Conservation (phyloP, 768 basidiomycete genomes). For the Neoboletus brunneissimus region DNA sequence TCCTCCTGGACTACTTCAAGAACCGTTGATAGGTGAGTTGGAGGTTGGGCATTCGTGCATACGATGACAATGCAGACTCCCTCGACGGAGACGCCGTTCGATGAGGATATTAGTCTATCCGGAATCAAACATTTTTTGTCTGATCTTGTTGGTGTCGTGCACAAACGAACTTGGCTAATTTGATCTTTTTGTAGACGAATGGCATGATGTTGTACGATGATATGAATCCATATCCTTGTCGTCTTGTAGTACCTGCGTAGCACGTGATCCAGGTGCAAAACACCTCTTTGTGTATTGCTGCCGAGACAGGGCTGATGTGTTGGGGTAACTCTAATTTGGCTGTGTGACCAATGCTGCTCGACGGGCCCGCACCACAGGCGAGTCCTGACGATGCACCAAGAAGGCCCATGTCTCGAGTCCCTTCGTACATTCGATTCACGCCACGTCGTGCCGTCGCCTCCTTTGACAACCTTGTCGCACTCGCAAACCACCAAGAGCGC, state of each 20-base stretch:
- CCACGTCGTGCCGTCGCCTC: conserved; percentile 63
- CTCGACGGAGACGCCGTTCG: conserved; percentile 73
- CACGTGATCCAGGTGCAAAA: background rate
- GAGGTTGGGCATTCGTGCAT: conserved; percentile 3
- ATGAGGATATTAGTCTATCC: conserved; percentile 52
- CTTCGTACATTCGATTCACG: conserved; percentile 47
- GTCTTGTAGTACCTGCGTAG: background rate
- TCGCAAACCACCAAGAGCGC: conserved; percentile 81
- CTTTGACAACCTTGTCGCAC: conserved; percentile 79
- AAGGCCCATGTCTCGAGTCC: conserved; percentile 14
- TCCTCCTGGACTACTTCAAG: conserved; percentile 95
- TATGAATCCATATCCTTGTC: conserved; percentile 7
- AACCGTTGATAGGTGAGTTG: conserved; percentile 60
- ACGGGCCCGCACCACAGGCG: background rate
- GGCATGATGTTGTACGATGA: conserved; percentile 12
- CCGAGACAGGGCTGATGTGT: background rate
- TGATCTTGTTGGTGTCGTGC: conserved; percentile 40
- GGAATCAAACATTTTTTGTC: conserved; percentile 43
- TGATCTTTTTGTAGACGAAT: conserved; percentile 4
- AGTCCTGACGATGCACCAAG: background rate
- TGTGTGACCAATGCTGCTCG: conserved; percentile 3
- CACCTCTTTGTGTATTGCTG: too few relatives aligned
- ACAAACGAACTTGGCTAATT: conserved; percentile 10
- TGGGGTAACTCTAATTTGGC: background rate
- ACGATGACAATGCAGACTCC: conserved; percentile 91